Evolutionary conservation across 108 stramenopile genomes (phyloP), one percentile per base, ranked within the genome.

Genomic region (Nitzschia palea): DNA sequence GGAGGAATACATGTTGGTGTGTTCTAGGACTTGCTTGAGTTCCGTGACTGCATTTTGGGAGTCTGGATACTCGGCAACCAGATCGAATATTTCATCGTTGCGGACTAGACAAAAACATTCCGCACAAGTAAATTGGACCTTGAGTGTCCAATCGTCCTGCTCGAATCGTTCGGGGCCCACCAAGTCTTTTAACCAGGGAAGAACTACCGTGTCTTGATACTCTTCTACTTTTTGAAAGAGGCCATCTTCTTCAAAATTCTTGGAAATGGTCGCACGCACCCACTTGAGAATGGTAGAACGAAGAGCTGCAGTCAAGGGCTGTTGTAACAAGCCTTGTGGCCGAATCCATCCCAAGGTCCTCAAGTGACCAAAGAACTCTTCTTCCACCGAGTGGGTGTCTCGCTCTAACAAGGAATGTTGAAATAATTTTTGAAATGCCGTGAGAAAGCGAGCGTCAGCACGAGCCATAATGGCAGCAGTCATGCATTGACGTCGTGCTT

Each of bases 11-110:
- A 78, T 75, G 20, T 69, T 61, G 4, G 87, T 87, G 5, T 63
- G 44, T 30, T 84, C 80, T 14, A 91, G 60, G 0, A 88, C 83
- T 61, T 57, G 44, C n/a, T 72, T 71, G 8, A 94, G 62, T 68
- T 94, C 93, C 9, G 62, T 23, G 0, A 94, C 83, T 10, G 93
- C 93, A 8, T 86, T 82, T 25, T 79, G 65, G 1, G 86, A 86
- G 68, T 94, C 90, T 1, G 93, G 90, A 80, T 87, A 94, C 22
- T 89, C 89, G 1, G 86, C 76, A n/a, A 89, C 78, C 26, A 94
- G 60, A 32, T 91, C 86, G 69, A 94, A 94, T 15, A 94, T 67
- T 65, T 94, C 86, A 5, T 68, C 73, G 51, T 76, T 76, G 15
- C 93, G 76, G 18, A 87, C 80, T 6, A 45, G 29, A 53, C 80